phyloP scores from a whole-genome alignment of 768 basidiomycete genomes.

The Termitomyces sp. region DNA sequence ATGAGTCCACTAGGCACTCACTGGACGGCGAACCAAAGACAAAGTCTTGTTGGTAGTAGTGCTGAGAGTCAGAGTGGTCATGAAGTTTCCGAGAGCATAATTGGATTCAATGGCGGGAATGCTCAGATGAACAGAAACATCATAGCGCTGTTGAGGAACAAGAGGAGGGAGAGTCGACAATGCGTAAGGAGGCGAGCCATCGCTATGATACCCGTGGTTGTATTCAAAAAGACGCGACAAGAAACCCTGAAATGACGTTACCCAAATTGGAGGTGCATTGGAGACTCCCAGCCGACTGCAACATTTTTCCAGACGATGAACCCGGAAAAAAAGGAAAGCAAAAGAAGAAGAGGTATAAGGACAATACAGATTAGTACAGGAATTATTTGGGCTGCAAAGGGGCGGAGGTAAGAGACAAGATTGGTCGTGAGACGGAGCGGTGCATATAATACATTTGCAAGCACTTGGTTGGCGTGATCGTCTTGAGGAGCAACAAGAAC shows the following conservation, averaged over 20 bases:
- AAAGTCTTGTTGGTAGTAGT: constrained; percentile 63
- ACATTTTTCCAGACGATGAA: constrained; percentile 70
- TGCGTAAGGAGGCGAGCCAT: constrained; percentile 62
- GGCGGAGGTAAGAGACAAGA: constrained; percentile 34
- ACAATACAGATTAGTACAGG: constrained; percentile 57
- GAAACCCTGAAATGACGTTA: constrained; percentile 21
- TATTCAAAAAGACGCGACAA: background rate
- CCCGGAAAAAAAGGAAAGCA: constrained; percentile 63
- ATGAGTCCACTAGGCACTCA: constrained; percentile 31
- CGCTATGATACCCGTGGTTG: constrained; percentile 34
- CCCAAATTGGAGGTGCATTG: constrained; percentile 79
- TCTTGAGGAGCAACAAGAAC: background rate
- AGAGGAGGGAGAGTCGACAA: constrained; percentile 45
- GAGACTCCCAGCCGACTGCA: constrained; percentile 65
- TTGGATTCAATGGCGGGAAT: constrained; percentile 67
- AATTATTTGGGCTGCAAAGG: constrained; percentile 58
- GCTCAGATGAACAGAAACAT: constrained; percentile 60
- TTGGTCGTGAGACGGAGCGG: constrained; percentile 12
- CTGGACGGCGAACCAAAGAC: constrained; percentile 54
- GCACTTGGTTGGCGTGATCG: constrained; percentile 7
- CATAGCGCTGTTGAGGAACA: constrained; percentile 63
- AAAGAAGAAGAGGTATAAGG: constrained; percentile 55
- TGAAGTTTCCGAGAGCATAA: constrained; percentile 78
- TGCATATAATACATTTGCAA: constrained; percentile 9
- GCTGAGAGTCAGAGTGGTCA: constrained; percentile 59